Evolutionary conservation across 306 rosid species (phyloP).

Genomic region (Lablab purpureus): DNA sequence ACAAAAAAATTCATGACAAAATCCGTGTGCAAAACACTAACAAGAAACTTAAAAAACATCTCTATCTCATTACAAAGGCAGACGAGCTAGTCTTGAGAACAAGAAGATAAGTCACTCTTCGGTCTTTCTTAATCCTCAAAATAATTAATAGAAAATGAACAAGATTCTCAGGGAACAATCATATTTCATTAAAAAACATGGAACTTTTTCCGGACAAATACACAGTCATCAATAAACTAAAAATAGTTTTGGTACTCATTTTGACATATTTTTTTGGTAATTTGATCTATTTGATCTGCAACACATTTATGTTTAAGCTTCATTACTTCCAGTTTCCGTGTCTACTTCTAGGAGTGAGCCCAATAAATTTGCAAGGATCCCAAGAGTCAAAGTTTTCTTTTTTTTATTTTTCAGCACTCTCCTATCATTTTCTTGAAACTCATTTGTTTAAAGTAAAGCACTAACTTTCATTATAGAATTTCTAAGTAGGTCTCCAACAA

Average conservation of each 20-base stretch:
- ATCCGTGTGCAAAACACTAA: background rate
- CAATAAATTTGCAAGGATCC: background rate
- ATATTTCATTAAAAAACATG: background rate
- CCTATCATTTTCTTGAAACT: background rate
- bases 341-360: slow-evolving; percentile 23
- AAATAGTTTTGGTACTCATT: background rate
- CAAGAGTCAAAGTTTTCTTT: background rate
- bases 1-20: background rate
- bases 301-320: background rate
- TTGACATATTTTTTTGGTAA: background rate
- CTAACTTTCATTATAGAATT: too few relatives aligned
- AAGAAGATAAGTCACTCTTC: background rate
- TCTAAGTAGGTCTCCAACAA: background rate
- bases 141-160: background rate
- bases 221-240: background rate
- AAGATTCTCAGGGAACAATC: background rate
- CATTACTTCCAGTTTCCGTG: slow-evolving; percentile 3
- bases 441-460: background rate
- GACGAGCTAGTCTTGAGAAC: background rate
- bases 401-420: background rate
- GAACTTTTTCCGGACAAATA: background rate
- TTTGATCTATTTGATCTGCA: background rate
- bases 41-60: background rate
- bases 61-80: background rate
- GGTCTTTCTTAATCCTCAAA: slow-evolving; percentile 5